Evolutionary conservation across 805 yeast genomes (phyloP), one percentile per base, ranked within the genome.

Genomic region (Sugiyamaella boreocaroliniensis): DNA sequence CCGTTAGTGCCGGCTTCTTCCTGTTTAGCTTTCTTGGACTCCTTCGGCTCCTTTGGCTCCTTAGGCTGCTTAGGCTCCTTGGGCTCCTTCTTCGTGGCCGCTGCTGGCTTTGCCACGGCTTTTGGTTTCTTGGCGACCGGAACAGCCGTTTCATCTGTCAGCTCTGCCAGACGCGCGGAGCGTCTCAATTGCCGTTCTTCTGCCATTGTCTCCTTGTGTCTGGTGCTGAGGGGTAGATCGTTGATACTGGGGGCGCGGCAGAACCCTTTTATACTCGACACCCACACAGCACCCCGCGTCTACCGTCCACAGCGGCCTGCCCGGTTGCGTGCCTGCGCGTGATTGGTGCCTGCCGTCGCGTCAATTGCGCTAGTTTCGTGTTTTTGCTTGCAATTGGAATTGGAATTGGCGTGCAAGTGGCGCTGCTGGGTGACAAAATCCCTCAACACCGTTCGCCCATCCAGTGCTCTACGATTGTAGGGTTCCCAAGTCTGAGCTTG

Each of bases 141-240:
- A 22, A 15, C 46, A 29, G 20, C 45, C 8, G 53, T 20, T 8
- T 47, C 26, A 2, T 29, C 45, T 11, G 48, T 41, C 42, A 34
- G 29, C 19, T 43, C 41, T 12, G 58, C 53, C 11, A 54, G 50
- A 5, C 59, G 52, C 11, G 55, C 55, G 11, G 59, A 56, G n/a
- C 59, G 51, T 45, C 59, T 44, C 11, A 55, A 42, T 42, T 40
- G 51, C 12, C 22, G 46, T n/a, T 32, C 48, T 14, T 50, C 57
- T 34, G 57, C 37, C 58, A 55, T 55, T 29, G 18, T 32, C 6
- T 10, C n/a, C 37, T 32, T 32, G 37, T 10, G 37, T 32, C 37
- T 32, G n/a, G 12, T 32, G n/a, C n/a, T 42, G 26, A 15, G 26
- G n/a, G 16, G 15, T 14, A 10, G 19, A 40, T 19, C 2, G 43